Base-by-base conservation (phyloP, 2,329 filamentous ascomycete genomes). In the Hymenoscyphus infarciens region DNA sequence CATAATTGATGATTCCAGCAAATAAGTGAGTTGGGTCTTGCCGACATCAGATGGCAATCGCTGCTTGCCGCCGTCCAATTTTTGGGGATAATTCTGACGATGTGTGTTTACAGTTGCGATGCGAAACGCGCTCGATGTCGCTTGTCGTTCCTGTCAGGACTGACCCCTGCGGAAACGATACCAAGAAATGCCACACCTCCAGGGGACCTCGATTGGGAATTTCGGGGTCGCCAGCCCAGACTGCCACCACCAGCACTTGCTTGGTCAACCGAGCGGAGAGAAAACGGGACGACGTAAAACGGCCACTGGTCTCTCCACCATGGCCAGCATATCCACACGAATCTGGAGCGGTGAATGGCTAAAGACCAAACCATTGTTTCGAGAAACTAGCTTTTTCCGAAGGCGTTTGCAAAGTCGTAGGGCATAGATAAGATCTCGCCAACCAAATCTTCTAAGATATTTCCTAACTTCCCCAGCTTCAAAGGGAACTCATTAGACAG, bases 251-350 rank as follows among this genome's bases (percentile, higher is more conserved):
- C 62, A 63, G 64, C 67, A 67, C 57, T 52, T 22, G 45, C 22
- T 52, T 22, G 62, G 64, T 66, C 68, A 65, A 66, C 67, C 63
- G 61, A 66, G 67, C 62, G 65, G 66, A 68, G 63, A 61, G 58
- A 67, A 65, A 66, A 60, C 56, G 60, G 59, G 19, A 29, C 38
- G 38, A 29, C 55, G n/a, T 52, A 52, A 52, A 52, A 33, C 57
- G 38, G 57, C 25, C 33, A 29, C 42, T 60, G 49, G 29, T 33
- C 49, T 38, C 33, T 19, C 25, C 38, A 22, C 13, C 7, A 33
- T n/a, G 33, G 22, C 16, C 33, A 11, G 49, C 25, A 35, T 27
- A 22, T 60, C 16, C 29, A 29, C 53, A 42, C 16, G 35, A 19
- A 25, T 27, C 33, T 3, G 16, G 49, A 16, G n/a, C 13, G 22